These are phyloP conservation scores for Pythium dissotocum DNA, from an alignment of 352 stramenopile species.

Conservation along the genomic window DNA sequence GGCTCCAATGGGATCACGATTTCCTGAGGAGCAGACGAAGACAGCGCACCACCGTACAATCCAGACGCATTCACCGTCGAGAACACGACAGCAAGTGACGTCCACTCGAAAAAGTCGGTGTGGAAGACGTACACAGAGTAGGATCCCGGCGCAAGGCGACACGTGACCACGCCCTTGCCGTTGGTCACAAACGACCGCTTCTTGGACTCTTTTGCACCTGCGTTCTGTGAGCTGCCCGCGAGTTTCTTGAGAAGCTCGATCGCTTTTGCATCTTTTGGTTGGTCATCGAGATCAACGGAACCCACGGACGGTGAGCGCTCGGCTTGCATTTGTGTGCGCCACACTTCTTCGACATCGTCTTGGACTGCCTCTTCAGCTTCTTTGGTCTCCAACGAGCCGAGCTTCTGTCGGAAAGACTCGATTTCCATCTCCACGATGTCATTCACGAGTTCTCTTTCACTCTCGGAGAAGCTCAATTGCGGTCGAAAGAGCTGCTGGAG, in stretches of 20 bases:
- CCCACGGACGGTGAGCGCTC: background rate
- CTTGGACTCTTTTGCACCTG: conserved; percentile 13
- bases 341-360: conserved; percentile 26
- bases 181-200: conserved; percentile 43
- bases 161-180: conserved; percentile 35
- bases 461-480: conserved; percentile 41
- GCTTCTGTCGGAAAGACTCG: conserved; percentile 15
- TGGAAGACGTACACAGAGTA: conserved; percentile 77
- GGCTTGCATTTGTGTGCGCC: conserved; percentile 25
- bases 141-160: conserved; percentile 48
- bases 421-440: conserved; percentile 33
- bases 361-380: conserved; percentile 10
- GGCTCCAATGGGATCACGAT: conserved; percentile 58
- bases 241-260: background rate
- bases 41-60: conserved; percentile 34
- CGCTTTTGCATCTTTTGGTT: background rate
- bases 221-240: background rate
- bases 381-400: background rate
- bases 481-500: conserved; percentile 42
- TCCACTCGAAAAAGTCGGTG: conserved; percentile 76
- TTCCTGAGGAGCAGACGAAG: conserved; percentile 39
- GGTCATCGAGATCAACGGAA: background rate
- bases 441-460: conserved; percentile 52
- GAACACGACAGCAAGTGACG: conserved; percentile 55
- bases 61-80: conserved; percentile 46